Percentiles rank a stretch among this genome's conserved stretches.
Evolutionary conservation across 1,284 basidiomycete genomes (phyloP).

Genomic region (Ceratobasidium sp.): DNA sequence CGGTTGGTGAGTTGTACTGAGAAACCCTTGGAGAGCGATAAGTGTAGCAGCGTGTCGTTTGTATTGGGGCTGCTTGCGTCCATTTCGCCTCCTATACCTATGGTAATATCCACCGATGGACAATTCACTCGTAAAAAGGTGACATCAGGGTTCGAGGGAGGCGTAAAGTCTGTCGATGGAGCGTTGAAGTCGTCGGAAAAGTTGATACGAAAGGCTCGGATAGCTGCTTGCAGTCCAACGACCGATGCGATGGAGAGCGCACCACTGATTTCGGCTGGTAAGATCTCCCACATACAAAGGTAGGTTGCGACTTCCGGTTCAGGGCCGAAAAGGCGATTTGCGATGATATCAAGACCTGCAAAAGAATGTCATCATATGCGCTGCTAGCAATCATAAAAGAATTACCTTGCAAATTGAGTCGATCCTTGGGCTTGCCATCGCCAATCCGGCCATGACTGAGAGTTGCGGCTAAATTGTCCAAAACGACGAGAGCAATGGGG

Average conservation of each 20-base stretch:
- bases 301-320: conserved; percentile 87
- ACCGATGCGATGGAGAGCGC: conserved; percentile 71
- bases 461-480: conserved; percentile 60
- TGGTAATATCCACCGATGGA: conserved; percentile 66
- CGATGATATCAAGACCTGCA: conserved; percentile 80
- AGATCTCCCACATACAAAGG: conserved; percentile 90
- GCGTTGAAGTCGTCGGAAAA: conserved; percentile 83
- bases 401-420: conserved; percentile 49
- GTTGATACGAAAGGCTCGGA: conserved; percentile 74
- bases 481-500: conserved; percentile 68
- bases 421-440: conserved; percentile 45
- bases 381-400: conserved; percentile 62
- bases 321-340: conserved; percentile 89
- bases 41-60: conserved; percentile 57
- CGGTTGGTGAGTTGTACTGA: conserved; percentile 54
- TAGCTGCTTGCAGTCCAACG: conserved; percentile 66
- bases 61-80: neutral
- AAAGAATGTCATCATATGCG: conserved; percentile 66
- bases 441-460: conserved; percentile 28
- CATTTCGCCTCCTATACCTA: conserved; percentile 32
- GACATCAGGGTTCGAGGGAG: conserved; percentile 81
- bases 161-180: conserved; percentile 77
- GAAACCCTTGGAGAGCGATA: conserved; percentile 69
- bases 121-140: conserved; percentile 78
- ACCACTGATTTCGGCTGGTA: conserved; percentile 72